Percentiles rank a stretch among this genome's conserved stretches.
Evolutionary conservation across 1,284 basidiomycete genomes (phyloP).

Genomic region (Cryptococcus floricola): DNA sequence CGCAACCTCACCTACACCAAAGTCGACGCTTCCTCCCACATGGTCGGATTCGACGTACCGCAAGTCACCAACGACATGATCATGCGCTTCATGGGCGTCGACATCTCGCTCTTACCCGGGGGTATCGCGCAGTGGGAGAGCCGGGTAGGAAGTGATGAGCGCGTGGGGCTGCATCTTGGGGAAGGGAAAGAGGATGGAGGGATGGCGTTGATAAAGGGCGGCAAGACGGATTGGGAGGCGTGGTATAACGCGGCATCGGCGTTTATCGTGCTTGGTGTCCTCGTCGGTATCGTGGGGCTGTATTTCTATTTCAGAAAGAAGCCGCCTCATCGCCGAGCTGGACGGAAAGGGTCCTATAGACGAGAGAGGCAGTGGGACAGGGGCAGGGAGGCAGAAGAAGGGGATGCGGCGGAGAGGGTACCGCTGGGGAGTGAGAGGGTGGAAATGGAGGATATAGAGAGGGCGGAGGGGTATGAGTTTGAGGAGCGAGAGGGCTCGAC

Average conservation of each 20-base stretch:
- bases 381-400: slow-evolving; percentile 6
- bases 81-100: slow-evolving; percentile 85
- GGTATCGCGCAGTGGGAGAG: slow-evolving; percentile 57
- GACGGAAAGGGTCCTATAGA: no score
- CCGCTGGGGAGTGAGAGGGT: slow-evolving; percentile 53
- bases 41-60: slow-evolving; percentile 87
- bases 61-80: slow-evolving; percentile 95
- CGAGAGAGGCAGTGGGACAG: neutral
- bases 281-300: slow-evolving; percentile 63
- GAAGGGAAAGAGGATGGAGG: slow-evolving; percentile 27
- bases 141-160: slow-evolving; percentile 39
- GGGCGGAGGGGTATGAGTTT: slow-evolving; percentile 43
- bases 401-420: slow-evolving; percentile 57
- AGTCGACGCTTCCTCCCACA: slow-evolving; percentile 79
- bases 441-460: slow-evolving; percentile 39
- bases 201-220: slow-evolving; percentile 63
- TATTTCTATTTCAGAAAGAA: slow-evolving; percentile 38
- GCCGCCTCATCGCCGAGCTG: no score
- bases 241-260: slow-evolving; percentile 91
- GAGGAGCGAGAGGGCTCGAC: slow-evolving; percentile 24
- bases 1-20: slow-evolving; percentile 93
- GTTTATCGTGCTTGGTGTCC: slow-evolving; percentile 71
- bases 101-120: slow-evolving; percentile 74
- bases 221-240: slow-evolving; percentile 75
- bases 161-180: slow-evolving; percentile 34